Evolutionary conservation across 1,284 basidiomycete species (phyloP).

Genomic region (Ustilago lituana): DNA sequence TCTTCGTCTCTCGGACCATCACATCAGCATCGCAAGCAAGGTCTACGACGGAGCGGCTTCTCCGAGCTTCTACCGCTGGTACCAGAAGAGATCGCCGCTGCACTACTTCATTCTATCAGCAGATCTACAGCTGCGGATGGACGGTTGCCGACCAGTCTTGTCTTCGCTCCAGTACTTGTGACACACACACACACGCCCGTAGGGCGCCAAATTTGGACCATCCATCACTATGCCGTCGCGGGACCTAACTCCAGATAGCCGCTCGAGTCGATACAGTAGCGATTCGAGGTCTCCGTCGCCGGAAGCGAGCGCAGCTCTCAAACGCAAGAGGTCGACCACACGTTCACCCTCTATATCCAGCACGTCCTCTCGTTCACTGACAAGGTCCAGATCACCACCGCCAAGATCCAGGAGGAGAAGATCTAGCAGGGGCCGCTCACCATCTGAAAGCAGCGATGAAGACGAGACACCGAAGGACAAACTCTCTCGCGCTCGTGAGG

Average conservation of each 20-base stretch:
- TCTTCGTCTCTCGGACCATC: too few relatives aligned
- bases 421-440: slow-evolving; percentile 22
- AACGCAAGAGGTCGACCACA: slow-evolving; percentile 27
- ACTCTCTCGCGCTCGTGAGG: slow-evolving; percentile 9
- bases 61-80: too few relatives aligned
- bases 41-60: too few relatives aligned
- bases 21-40: too few relatives aligned
- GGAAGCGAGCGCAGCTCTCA: slow-evolving; percentile 18
- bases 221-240: slow-evolving; percentile 21
- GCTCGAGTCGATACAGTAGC: slow-evolving; percentile 1
- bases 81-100: too few relatives aligned
- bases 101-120: too few relatives aligned
- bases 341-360: slow-evolving; percentile 25
- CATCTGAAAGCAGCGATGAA: slow-evolving; percentile 20
- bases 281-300: slow-evolving; percentile 17
- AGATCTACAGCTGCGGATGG: background rate
- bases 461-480: background rate
- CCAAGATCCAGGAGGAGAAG: slow-evolving; percentile 25
- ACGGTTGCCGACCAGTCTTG: too few relatives aligned
- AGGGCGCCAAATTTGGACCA: too few relatives aligned
- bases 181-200: too few relatives aligned
- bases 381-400: slow-evolving; percentile 32
- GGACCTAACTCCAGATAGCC: slow-evolving; percentile 7
- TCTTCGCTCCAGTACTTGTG: too few relatives aligned
- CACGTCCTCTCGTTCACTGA: slow-evolving; percentile 22